Conservation (phyloP, 495 filamentous ascomycete genomes). For the Lepidopterella palustris region DNA sequence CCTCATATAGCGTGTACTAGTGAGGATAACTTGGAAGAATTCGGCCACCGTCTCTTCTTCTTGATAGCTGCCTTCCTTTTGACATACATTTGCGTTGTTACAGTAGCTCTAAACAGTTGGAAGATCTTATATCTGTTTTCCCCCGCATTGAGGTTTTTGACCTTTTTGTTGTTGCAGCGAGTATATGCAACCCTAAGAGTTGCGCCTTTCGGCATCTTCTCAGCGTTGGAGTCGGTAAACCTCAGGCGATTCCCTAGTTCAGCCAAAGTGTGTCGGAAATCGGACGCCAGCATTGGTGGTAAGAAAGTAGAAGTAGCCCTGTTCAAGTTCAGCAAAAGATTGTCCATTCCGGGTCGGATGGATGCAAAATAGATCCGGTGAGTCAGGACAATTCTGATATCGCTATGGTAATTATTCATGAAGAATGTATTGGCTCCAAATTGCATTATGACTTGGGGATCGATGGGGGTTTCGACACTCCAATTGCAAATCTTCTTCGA, state of each 20-base stretch:
- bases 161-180: not conserved
- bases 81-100: not conserved
- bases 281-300: not conserved
- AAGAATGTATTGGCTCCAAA: no score
- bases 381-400: no score
- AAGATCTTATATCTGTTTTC: not conserved
- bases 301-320: constrained; percentile 4
- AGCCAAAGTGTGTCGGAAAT: not conserved
- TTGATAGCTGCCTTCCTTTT: not conserved
- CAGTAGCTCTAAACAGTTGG: not conserved
- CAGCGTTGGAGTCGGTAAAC: no score
- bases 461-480: no score
- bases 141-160: not conserved
- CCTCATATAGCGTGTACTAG: not conserved
- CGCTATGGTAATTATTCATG: no score
- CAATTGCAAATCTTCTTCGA: no score
- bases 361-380: constrained; percentile 12
- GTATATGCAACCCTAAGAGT: not conserved
- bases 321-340: constrained; percentile 11
- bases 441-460: no score
- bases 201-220: not conserved
- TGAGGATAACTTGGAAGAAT: not conserved
- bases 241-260: no score
- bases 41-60: not conserved
- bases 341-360: constrained; percentile 3